A percentile compares a stretch with the other conserved stretches of the same genome.
These are phyloP conservation scores for Knoxia roxburghii DNA, from an alignment of 257 asterid species.

Conservation along the genomic window DNA sequence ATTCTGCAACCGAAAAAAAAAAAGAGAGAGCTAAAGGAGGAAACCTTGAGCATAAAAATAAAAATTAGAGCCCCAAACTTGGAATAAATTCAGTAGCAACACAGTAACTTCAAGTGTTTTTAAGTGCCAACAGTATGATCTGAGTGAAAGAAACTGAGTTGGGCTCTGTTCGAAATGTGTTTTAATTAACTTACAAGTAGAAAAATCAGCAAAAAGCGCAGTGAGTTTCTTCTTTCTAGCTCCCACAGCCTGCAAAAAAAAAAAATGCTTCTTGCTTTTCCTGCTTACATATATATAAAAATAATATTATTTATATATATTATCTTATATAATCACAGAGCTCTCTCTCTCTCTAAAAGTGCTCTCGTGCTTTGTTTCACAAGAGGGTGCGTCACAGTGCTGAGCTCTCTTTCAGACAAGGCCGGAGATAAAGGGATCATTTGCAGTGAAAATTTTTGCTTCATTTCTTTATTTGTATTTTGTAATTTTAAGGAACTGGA, in stretches of 20 bases:
- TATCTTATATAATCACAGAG: constrained; percentile 21
- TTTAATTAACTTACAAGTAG: constrained; percentile 30
- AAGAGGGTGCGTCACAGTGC: constrained; percentile 17
- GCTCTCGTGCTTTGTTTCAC: constrained; percentile 17
- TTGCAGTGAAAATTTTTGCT: constrained; percentile 4
- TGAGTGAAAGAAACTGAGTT: constrained; percentile 26
- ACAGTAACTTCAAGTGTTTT: constrained; percentile 15
- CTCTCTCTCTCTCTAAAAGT: constrained; percentile 36
- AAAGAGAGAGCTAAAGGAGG: constrained; percentile 16
- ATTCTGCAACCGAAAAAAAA: constrained; percentile 16
- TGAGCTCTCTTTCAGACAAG: constrained; percentile 24
- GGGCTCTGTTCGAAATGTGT: constrained; percentile 16
- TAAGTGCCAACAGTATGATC: constrained; percentile 30
- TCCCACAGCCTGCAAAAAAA: constrained; percentile 22
- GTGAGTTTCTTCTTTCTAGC: constrained; percentile 21
- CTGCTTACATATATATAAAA: constrained; percentile 17
- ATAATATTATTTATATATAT: constrained; percentile 9
- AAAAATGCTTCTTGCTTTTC: constrained; percentile 26
- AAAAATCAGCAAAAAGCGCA: constrained; percentile 40
- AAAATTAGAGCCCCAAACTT: constrained; percentile 16
- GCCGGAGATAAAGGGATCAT: constrained; percentile 36
- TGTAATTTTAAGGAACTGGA: not conserved
- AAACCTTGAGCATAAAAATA: constrained; percentile 3
- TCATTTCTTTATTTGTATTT: not conserved
- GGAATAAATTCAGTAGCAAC: constrained; percentile 25